Evolutionary conservation across 192 early-diverging fungal species (phyloP), one percentile per base, ranked within the genome.

Genomic region (Hyaloraphidium curvatum): DNA sequence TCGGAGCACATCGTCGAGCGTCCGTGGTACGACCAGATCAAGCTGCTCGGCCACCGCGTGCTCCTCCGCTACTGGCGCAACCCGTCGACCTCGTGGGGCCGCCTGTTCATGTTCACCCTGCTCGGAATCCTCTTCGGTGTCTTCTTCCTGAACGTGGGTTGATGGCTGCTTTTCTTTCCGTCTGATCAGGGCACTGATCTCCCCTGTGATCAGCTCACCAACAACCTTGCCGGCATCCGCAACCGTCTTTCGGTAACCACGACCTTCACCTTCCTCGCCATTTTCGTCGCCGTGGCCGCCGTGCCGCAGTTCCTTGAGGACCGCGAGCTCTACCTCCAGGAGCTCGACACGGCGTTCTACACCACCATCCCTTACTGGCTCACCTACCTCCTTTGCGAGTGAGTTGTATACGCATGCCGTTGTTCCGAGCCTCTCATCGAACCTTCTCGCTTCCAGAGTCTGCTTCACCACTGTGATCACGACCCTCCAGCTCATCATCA

Each of bases 201-300:
- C 7, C n/a, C 7, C 33, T n/a, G 9, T 11, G n/a, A 7, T 11
- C 33, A 37, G 33, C 33, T 37, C 33, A 37, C 33, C 9, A 78
- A 80, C 52, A 74, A 73, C 37, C 72, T 88, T 57, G 81, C 81
- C 0, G 43, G 43, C 25, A 48, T 48, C 25, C 43, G 43, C 9
- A 48, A 48, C 43, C 43, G 43, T 48, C 43, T 48, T 7, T 48
- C 43, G 7, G 43, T 48, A 14, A 25, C 43, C 25, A 22, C 43
- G 7, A 48, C 43, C 14, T 25, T 48, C 7, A 22, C 43, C 19
- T 48, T 48, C 43, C 19, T 48, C 17, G 17, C 43, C 14, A 48
- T 48, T 19, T 48, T 48, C 43, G 25, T 48, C 25, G 43, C 43
- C 43, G 43, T 48, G 7, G 43, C 43, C 25, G 43, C 43, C 43